Conservation (phyloP, 1,284 basidiomycete genomes). For the Malassezia sp. region DNA sequence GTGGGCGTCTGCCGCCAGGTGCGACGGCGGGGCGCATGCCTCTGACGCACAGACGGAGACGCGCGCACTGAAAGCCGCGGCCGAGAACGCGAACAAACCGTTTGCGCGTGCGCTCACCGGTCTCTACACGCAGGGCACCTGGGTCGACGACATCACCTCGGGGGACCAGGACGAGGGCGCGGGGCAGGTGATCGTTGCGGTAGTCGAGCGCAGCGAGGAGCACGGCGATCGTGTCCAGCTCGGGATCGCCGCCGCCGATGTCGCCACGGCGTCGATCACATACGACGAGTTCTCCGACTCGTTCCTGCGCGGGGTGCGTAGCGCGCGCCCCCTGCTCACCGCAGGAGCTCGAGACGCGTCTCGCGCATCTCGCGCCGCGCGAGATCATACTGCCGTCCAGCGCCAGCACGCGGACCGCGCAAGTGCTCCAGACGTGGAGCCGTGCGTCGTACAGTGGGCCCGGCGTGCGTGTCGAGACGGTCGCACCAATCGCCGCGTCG, state of each 20-base stretch:
- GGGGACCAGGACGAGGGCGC: conserved; percentile 9
- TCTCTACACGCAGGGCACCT: conserved; percentile 81
- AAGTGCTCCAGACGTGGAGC: conserved; percentile 59
- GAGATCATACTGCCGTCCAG: conserved; percentile 57
- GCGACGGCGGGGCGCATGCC: too few relatives aligned
- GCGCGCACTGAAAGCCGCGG: conserved; percentile 78
- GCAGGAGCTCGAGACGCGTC: conserved; percentile 39
- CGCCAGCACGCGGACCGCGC: conserved; percentile 64
- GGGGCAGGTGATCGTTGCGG: conserved; percentile 25
- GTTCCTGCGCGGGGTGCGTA: conserved; percentile 18
- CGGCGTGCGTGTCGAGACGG: not conserved
- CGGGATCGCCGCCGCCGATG: conserved; percentile 67
- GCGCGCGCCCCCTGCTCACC: not conserved
- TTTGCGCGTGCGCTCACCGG: conserved; percentile 72
- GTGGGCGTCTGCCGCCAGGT: conserved; percentile 88
- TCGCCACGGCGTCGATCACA: conserved; percentile 76
- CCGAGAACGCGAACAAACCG: conserved; percentile 48
- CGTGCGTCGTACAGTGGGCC: too few relatives aligned
- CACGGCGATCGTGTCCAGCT: conserved; percentile 57
- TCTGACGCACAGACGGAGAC: too few relatives aligned
- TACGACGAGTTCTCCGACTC: conserved; percentile 63
- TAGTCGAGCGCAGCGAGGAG: conserved; percentile 63
- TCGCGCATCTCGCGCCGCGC: conserved; percentile 55
- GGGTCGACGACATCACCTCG: conserved; percentile 55
- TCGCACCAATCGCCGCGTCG: not conserved